Evolutionary conservation across 2,329 filamentous ascomycete species (phyloP).

Genomic region (Lasiodiplodia sp.): DNA sequence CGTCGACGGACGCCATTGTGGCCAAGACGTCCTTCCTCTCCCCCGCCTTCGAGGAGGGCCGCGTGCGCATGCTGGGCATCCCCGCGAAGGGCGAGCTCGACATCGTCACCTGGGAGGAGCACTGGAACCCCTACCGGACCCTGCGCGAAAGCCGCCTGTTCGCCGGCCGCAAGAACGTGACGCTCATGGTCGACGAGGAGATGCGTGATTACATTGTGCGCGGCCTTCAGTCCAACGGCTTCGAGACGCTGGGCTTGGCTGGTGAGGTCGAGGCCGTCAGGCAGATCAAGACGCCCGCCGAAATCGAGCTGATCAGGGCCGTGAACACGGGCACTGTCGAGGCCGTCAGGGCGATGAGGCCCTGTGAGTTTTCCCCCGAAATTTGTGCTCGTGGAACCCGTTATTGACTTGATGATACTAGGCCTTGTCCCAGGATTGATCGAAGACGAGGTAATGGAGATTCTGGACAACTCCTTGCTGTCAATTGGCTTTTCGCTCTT

Average conservation of each 20-base stretch:
- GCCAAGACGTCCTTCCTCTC: conserved; percentile 66
- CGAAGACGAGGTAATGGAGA: conserved; percentile 64
- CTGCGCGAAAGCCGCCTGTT: conserved; percentile 54
- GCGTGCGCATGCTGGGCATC: conserved; percentile 66
- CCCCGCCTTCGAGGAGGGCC: conserved; percentile 67
- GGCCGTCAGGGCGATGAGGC: conserved; percentile 65
- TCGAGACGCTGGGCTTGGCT: conserved; percentile 63
- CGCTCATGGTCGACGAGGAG: conserved; percentile 71
- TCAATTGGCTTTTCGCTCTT: conserved; percentile 64
- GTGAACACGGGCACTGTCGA: conserved; percentile 71
- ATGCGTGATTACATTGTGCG: conserved; percentile 69
- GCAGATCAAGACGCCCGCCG: conserved; percentile 64
- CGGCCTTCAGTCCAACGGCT: conserved; percentile 61
- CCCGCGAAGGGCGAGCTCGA: conserved; percentile 59
- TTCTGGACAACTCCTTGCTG: conserved; percentile 63
- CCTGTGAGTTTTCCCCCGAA: conserved; percentile 29
- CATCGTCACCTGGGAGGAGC: conserved; percentile 68
- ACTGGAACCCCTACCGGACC: conserved; percentile 69
- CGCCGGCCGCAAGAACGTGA: conserved; percentile 39
- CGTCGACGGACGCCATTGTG: conserved; percentile 41
- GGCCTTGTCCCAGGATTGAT: conserved; percentile 64
- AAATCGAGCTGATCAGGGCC: conserved; percentile 65
- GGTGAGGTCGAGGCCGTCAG: conserved; percentile 65
- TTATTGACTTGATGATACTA: neutral
- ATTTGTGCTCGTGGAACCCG: conserved; percentile 34